A percentile compares a stretch with the other conserved stretches of the same genome.
Conservation (phyloP, 371 early-diverging fungal species). For the Mucor lusitanicus region DNA sequence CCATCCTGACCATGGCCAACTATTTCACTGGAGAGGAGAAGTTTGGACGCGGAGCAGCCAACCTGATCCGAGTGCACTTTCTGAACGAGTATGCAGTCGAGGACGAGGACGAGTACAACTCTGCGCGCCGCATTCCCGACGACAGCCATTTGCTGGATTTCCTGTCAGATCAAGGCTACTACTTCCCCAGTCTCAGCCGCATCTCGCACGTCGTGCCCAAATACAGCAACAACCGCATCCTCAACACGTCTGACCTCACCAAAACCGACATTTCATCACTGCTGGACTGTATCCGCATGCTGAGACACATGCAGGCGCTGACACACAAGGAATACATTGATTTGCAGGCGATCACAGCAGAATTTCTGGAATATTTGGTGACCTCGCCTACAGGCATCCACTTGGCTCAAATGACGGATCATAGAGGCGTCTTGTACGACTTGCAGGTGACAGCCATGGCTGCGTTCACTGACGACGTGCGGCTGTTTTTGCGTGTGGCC, state of each 20-base stretch:
- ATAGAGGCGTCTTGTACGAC: conserved; percentile 66
- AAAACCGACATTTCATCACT: conserved; percentile 54
- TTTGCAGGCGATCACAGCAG: conserved; percentile 54
- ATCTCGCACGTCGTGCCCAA: conserved; percentile 58
- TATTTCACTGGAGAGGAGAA: conserved; percentile 61
- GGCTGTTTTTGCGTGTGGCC: conserved; percentile 60
- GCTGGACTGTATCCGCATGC: conserved; percentile 59
- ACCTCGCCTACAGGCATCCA: conserved; percentile 64
- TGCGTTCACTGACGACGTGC: conserved; percentile 65
- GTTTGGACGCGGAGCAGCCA: conserved; percentile 64
- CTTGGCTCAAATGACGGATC: conserved; percentile 64
- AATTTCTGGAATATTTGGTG: conserved; percentile 60
- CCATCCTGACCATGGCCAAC: conserved; percentile 60
- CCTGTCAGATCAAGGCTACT: conserved; percentile 65
- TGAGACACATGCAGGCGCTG: conserved; percentile 54
- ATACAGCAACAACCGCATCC: conserved; percentile 39
- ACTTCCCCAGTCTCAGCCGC: conserved; percentile 62
- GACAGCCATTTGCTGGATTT: conserved; percentile 60
- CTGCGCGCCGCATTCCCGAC: conserved; percentile 51
- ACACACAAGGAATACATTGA: conserved; percentile 70
- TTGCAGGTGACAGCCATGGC: conserved; percentile 64
- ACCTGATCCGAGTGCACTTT: conserved; percentile 61
- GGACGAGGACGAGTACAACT: conserved; percentile 51
- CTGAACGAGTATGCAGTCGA: conserved; percentile 57
- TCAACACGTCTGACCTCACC: conserved; percentile 45